A percentile compares a stretch with the other conserved stretches of the same genome.
Conservation (phyloP, 345 rosid species). For the Excoecaria cochinchinensis region DNA sequence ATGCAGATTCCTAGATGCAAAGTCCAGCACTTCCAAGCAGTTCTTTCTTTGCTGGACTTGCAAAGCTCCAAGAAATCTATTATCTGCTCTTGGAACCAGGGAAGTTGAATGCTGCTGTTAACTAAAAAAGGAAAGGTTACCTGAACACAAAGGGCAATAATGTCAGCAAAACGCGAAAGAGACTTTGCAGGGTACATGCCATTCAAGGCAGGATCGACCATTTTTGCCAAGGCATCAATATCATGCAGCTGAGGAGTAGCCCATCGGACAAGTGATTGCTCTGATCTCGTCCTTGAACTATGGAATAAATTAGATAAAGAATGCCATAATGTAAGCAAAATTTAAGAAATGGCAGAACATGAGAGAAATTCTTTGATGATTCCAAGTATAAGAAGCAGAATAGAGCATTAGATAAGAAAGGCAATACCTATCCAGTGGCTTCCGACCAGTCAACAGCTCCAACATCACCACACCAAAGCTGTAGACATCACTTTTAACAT, state of each 20-base stretch:
- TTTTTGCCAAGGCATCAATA: conserved; percentile 91
- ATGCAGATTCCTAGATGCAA: neutral
- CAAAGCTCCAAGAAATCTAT: neutral
- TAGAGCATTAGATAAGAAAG: neutral
- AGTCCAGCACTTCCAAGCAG: neutral
- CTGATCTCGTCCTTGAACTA: conserved; percentile 87
- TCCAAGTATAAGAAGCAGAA: conserved; percentile 8
- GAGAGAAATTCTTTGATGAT: neutral
- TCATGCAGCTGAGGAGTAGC: conserved; percentile 98
- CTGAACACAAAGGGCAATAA: conserved; percentile 96
- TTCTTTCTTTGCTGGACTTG: neutral
- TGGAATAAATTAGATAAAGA: conserved; percentile 1
- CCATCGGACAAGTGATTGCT: conserved; percentile 99
- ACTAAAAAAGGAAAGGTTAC: conserved; percentile 34
- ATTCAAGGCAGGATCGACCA: conserved; percentile 91
- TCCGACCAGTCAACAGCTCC: conserved; percentile 93
- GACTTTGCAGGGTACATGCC: conserved; percentile 99
- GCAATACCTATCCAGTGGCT: conserved; percentile 95
- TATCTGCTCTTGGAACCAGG: neutral
- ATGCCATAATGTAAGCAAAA: neutral
- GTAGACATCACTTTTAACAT: conserved; percentile 96
- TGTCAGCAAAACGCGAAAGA: conserved; percentile 94
- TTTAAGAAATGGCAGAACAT: neutral
- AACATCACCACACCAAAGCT: conserved; percentile 99
- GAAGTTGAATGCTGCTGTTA: too few relatives aligned